A percentile compares a stretch with the other conserved stretches of the same genome.
Evolutionary conservation across 2,329 filamentous ascomycete species (phyloP).

Genomic region (Ophiostoma sp.): DNA sequence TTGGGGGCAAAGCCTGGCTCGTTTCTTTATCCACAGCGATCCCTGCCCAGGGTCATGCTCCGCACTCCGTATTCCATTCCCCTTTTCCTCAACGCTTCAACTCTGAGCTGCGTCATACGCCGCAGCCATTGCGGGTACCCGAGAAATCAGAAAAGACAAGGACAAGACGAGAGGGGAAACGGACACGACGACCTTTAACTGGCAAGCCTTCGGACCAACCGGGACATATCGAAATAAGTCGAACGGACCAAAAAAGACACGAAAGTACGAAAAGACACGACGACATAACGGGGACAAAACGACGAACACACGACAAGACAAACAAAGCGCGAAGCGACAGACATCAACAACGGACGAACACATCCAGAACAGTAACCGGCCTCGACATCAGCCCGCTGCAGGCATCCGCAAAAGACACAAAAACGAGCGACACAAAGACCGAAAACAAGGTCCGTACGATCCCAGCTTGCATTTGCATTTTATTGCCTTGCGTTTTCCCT

Average conservation of each 20-base stretch:
- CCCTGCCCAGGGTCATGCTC: conserved; percentile 1
- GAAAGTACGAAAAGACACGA: not conserved
- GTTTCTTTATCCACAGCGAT: not conserved
- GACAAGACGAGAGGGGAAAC: not conserved
- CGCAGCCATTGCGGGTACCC: not conserved
- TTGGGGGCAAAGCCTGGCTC: not conserved
- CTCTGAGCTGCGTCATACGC: conserved; percentile 16
- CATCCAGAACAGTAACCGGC: not conserved
- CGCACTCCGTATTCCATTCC: conserved; percentile 2
- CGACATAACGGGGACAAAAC: too few relatives aligned
- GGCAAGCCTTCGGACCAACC: conserved; percentile 10
- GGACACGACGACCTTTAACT: not conserved
- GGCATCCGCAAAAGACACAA: not conserved
- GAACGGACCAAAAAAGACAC: not conserved
- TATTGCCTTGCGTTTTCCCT: not conserved
- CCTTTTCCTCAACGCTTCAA: conserved; percentile 8
- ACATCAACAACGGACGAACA: not conserved
- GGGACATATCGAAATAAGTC: not conserved
- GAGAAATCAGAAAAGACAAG: not conserved
- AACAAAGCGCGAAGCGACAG: not conserved
- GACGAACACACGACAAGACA: not conserved
- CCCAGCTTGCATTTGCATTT: not conserved
- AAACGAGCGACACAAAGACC: not conserved
- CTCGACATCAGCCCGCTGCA: conserved; percentile 13
- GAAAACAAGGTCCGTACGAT: not conserved